These are phyloP conservation scores for Suillus lakei DNA, from an alignment of 768 basidiomycete genomes.

Conservation along the genomic window DNA sequence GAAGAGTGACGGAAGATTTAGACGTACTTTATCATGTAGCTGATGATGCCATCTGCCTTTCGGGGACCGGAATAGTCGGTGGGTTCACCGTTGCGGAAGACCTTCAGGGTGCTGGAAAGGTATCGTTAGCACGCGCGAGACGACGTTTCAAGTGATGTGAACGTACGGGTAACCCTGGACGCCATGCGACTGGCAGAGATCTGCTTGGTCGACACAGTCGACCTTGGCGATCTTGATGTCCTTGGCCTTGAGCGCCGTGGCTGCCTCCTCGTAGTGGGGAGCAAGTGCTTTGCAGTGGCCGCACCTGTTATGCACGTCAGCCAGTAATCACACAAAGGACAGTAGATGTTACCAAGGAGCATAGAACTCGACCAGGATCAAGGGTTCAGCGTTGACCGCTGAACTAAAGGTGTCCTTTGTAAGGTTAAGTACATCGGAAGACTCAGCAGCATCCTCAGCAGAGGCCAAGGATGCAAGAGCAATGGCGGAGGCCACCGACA, in stretches of 20 bases:
- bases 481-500: constrained; percentile 56
- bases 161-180: constrained; percentile 94
- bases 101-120: constrained; percentile 76
- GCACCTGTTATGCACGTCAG: constrained; percentile 57
- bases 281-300: constrained; percentile 96
- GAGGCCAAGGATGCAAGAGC: constrained; percentile 57
- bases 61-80: constrained; percentile 87
- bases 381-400: constrained; percentile 63
- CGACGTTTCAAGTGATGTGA: background rate
- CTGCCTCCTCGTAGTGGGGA: constrained; percentile 93
- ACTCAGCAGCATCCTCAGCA: constrained; percentile 49
- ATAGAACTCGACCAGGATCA: constrained; percentile 95
- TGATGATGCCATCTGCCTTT: constrained; percentile 94
- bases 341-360: constrained; percentile 68
- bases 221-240: constrained; percentile 94
- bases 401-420: constrained; percentile 71
- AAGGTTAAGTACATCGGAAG: constrained; percentile 83
- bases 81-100: constrained; percentile 85
- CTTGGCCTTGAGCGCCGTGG: constrained; percentile 89
- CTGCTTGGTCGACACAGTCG: constrained; percentile 93
- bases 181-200: constrained; percentile 87
- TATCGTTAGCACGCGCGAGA: background rate
- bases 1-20: background rate
- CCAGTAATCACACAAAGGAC: background rate
- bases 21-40: constrained; percentile 94